Percentiles rank a stretch among this genome's conserved stretches.
These are phyloP conservation scores for Linderniella brevidens DNA, from an alignment of 257 asterid species.

Conservation along the genomic window DNA sequence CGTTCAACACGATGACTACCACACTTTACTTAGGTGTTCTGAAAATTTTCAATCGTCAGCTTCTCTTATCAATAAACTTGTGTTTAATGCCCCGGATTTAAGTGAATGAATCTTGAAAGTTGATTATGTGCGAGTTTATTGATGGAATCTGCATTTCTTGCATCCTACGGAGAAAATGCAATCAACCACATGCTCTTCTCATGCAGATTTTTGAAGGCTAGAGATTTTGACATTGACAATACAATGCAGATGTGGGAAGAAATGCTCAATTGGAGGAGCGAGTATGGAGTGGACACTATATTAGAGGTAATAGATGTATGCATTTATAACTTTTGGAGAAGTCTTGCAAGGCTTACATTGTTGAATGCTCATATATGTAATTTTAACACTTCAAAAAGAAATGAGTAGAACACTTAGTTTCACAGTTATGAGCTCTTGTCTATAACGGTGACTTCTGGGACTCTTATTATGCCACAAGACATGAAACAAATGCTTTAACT, in stretches of 20 bases:
- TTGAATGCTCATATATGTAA: too few relatives aligned
- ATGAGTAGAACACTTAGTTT: too few relatives aligned
- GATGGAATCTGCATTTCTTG: slow-evolving; percentile 1
- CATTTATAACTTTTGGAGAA: not conserved
- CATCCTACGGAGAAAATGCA: not conserved
- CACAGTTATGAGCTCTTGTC: too few relatives aligned
- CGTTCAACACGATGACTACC: slow-evolving; percentile 68
- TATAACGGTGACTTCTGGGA: too few relatives aligned
- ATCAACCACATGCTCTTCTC: not conserved
- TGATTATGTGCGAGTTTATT: too few relatives aligned
- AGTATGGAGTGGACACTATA: slow-evolving; percentile 72
- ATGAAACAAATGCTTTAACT: slow-evolving; percentile 2
- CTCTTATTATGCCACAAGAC: too few relatives aligned
- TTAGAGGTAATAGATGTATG: slow-evolving; percentile 41
- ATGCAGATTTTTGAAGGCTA: slow-evolving; percentile 73
- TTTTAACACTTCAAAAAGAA: too few relatives aligned
- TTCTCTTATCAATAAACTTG: too few relatives aligned
- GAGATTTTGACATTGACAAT: slow-evolving; percentile 49
- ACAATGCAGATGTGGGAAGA: slow-evolving; percentile 91
- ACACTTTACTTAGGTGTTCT: slow-evolving; percentile 62
- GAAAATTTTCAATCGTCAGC: too few relatives aligned
- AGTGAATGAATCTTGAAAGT: too few relatives aligned
- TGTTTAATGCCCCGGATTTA: too few relatives aligned
- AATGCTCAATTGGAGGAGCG: slow-evolving; percentile 90
- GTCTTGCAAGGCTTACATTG: too few relatives aligned